Evolutionary conservation across 345 rosid genomes (phyloP), one percentile per base, ranked within the genome.

Genomic region (Orychophragmus violaceus): DNA sequence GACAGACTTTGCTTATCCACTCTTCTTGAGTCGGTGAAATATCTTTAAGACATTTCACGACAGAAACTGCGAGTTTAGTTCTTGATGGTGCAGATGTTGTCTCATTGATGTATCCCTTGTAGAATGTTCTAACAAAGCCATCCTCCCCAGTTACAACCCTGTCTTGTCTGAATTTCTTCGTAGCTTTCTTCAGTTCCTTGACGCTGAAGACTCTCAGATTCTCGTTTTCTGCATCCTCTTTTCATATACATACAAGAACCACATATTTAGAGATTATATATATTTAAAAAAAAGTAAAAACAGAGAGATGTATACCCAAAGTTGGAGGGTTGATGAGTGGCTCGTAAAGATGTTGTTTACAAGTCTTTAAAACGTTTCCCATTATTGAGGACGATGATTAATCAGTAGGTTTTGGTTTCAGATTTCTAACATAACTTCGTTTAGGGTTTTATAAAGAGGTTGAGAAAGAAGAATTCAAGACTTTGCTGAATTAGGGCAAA

Each of bases 41-140:
- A 57, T 33, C 36, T 45, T 68, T 13, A 68, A 3, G 2, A 59
- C 72, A 25, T 24, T 48, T 16, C 39, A 58, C 5, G 58, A 68
- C 39, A 35, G 49, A 44, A 44, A 67, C 71, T 22, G 64, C 32
- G 3, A 32, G 32, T 8, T 48, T 51, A 23, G 25, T 44, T 44
- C 56, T 67, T 23, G 64, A 67, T 67, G 57, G 24, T 14, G 35
- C 17, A 14, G 36, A 33, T 50, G n/a, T n/a, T 22, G 54, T 67
- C 35, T 44, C 63, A 32, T 67, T 6, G 35, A 67, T 56, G 46
- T 24, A 56, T 2, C 64, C 64, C 39, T 55, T 22, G 25, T 67
- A 67, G 35, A 57, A 21, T 67, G 23, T 56, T 67, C 55, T 17
- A 30, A 1, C 2, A 44, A 2, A 10, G 13, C 56, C 18, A 56